These are phyloP conservation scores for Oehlia diaphana DNA, from an alignment of 192 early-diverging fungal genomes.

Conservation along the genomic window DNA sequence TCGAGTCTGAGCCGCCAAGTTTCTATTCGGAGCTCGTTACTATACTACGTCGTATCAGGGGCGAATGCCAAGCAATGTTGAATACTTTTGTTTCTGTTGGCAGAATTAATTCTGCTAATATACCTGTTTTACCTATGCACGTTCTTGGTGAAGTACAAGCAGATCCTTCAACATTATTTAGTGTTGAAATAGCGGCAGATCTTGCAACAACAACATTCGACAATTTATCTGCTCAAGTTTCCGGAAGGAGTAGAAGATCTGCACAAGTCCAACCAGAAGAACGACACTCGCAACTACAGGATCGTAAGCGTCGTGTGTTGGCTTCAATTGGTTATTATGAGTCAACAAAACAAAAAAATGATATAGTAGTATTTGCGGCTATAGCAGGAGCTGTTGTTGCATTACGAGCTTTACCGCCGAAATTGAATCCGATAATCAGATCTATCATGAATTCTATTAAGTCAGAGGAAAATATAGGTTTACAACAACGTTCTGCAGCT, in stretches of 20 bases:
- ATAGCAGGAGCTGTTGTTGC: slow-evolving; percentile 81
- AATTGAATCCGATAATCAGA: slow-evolving; percentile 83
- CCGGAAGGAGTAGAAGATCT: slow-evolving; percentile 35
- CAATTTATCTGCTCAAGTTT: slow-evolving; percentile 42
- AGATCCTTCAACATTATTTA: slow-evolving; percentile 45
- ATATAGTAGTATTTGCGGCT: slow-evolving; percentile 68
- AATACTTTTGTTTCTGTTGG: slow-evolving; percentile 57
- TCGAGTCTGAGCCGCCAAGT: slow-evolving; percentile 54
- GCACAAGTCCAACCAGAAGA: slow-evolving; percentile 23
- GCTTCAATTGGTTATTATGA: slow-evolving; percentile 67
- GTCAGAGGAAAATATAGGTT: slow-evolving; percentile 61
- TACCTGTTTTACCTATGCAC: slow-evolving; percentile 58
- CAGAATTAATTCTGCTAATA: slow-evolving; percentile 35
- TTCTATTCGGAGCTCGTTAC: slow-evolving; percentile 67
- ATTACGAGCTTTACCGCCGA: slow-evolving; percentile 73
- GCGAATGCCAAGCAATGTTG: slow-evolving; percentile 65
- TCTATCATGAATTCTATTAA: slow-evolving; percentile 73
- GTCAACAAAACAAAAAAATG: slow-evolving; percentile 59
- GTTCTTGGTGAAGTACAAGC: slow-evolving; percentile 35
- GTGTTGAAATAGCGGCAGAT: slow-evolving; percentile 54
- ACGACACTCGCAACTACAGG: slow-evolving; percentile 38
- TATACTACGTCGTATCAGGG: slow-evolving; percentile 62
- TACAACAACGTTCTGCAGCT: slow-evolving; percentile 56
- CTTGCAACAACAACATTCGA: slow-evolving; percentile 49
- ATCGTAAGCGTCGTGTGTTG: slow-evolving; percentile 63